Conservation (phyloP, 768 basidiomycete species). For the Trametopsis cervina region DNA sequence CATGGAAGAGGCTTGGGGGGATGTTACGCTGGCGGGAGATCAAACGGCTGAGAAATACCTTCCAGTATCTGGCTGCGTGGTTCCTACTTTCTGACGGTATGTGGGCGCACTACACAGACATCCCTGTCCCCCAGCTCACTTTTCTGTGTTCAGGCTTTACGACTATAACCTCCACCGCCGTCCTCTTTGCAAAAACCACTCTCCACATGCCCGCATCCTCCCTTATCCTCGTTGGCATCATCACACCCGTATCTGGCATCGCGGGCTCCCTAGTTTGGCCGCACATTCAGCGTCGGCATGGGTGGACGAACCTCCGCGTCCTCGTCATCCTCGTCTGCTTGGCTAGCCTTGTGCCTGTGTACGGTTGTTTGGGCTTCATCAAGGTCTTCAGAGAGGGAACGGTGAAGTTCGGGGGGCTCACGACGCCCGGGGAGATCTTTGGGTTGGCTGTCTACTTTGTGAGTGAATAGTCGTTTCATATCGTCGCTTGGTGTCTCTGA, state of each 20-base stretch:
- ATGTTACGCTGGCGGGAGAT: slow-evolving; percentile 76
- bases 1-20: slow-evolving; percentile 69
- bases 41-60: slow-evolving; percentile 71
- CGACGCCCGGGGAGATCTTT: slow-evolving; percentile 81
- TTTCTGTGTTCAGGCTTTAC: slow-evolving; percentile 62
- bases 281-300: slow-evolving; percentile 52
- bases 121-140: not conserved
- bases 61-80: slow-evolving; percentile 89
- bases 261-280: slow-evolving; percentile 83
- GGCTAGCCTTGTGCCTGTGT: slow-evolving; percentile 64
- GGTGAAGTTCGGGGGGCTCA: slow-evolving; percentile 62
- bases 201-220: slow-evolving; percentile 74
- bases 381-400: slow-evolving; percentile 35
- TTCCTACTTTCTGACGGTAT: slow-evolving; percentile 88
- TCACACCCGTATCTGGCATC: slow-evolving; percentile 76
- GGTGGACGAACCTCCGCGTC: slow-evolving; percentile 61
- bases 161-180: slow-evolving; percentile 85
- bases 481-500: no score
- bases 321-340: slow-evolving; percentile 62
- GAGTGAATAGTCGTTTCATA: no score
- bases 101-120: slow-evolving; percentile 16
- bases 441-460: slow-evolving; percentile 78
- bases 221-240: slow-evolving; percentile 71
- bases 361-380: slow-evolving; percentile 79
- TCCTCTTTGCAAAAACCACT: slow-evolving; percentile 88